These are phyloP conservation scores for Canariomyces notabilis DNA, from an alignment of 2,329 filamentous ascomycete species.

Conservation along the genomic window DNA sequence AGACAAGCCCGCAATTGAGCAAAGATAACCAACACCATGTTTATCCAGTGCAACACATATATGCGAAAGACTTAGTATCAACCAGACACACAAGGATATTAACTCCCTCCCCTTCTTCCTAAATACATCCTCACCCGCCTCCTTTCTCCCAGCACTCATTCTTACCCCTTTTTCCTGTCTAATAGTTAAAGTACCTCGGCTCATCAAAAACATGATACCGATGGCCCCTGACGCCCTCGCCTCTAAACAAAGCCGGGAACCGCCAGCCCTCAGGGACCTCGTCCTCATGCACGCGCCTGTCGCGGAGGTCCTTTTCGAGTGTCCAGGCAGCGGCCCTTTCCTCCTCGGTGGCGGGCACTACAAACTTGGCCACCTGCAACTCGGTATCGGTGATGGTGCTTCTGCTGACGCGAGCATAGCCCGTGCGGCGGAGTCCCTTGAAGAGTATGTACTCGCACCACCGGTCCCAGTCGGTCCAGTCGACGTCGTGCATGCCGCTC, in stretches of 20 bases:
- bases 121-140: neutral
- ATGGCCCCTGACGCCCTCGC: constrained; percentile 82
- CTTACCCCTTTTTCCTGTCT: neutral
- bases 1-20: too few species aligned
- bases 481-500: constrained; percentile 94
- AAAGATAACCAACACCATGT: neutral
- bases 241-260: constrained; percentile 81
- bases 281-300: constrained; percentile 58
- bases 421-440: constrained; percentile 78
- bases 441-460: constrained; percentile 99
- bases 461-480: constrained; percentile 86
- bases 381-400: constrained; percentile 96
- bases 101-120: too few species aligned
- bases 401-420: constrained; percentile 84
- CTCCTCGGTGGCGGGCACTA: constrained; percentile 65
- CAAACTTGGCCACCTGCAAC: constrained; percentile 92
- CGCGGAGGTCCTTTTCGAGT: constrained; percentile 49
- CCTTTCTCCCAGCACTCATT: neutral
- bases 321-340: constrained; percentile 43
- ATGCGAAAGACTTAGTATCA: too few species aligned
- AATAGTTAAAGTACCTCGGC: constrained; percentile 63
- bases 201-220: constrained; percentile 93
- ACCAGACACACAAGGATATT: too few species aligned
- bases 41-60: neutral
- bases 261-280: constrained; percentile 71